Conservation (phyloP, 257 asterid genomes). For the Schizonepeta tenuifolia region DNA sequence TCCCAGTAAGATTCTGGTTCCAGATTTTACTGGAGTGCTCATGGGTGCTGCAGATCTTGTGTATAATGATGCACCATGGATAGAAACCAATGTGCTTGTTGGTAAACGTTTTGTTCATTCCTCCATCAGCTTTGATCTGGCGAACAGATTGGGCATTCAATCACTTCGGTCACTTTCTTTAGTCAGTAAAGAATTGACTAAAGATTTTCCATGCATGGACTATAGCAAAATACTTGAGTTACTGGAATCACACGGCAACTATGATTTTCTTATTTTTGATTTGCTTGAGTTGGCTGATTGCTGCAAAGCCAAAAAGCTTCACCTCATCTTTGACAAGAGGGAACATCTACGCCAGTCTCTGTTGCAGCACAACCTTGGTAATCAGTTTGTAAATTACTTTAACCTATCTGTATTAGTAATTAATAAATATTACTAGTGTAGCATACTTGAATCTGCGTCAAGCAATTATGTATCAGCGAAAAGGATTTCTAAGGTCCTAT, state of each 20-base stretch:
- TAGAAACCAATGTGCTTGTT: constrained; percentile 62
- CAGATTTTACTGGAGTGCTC: constrained; percentile 89
- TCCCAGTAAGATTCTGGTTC: constrained; percentile 58
- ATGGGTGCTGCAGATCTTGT: constrained; percentile 70
- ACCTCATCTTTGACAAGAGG: constrained; percentile 88
- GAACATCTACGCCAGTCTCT: constrained; percentile 86
- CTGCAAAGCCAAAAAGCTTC: constrained; percentile 91
- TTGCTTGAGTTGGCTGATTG: constrained; percentile 96
- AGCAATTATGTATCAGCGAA: constrained; percentile 9
- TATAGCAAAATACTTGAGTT: constrained; percentile 78
- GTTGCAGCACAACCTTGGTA: constrained; percentile 97
- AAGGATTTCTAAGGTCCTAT: background rate
- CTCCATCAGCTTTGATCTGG: constrained; percentile 72
- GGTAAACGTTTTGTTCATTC: constrained; percentile 87
- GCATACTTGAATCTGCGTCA: constrained; percentile 1
- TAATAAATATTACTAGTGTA: constrained; percentile 17
- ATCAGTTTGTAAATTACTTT: constrained; percentile 33
- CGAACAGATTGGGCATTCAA: constrained; percentile 80
- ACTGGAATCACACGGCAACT: constrained; percentile 66
- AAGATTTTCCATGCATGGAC: constrained; percentile 94
- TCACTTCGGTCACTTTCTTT: constrained; percentile 87
- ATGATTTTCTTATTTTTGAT: constrained; percentile 85
- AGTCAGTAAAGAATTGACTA: constrained; percentile 84
- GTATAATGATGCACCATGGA: constrained; percentile 97
- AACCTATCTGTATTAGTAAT: constrained; percentile 16